Base-by-base conservation (phyloP, 441 rosid genomes). In the Brassica hybrid region DNA sequence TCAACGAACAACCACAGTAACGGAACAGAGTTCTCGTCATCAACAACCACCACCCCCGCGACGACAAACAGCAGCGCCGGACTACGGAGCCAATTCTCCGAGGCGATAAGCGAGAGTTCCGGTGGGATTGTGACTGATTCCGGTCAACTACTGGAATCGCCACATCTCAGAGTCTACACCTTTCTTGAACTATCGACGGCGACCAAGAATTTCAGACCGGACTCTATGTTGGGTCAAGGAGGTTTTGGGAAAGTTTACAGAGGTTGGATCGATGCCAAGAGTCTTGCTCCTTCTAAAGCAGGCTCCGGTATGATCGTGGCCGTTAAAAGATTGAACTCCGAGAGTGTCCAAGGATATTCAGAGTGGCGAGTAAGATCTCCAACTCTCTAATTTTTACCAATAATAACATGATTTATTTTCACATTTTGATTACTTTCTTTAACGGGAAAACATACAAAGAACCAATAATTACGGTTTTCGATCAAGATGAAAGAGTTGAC, bases 401-500 rank as follows among this genome's bases (percentile, higher is more conserved):
- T 6, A 16, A 43, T 5, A 16, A 7, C 18, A 50, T 54, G 10
- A 21, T 5, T 21, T 10, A 19, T 57, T 57, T 58, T 21, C 14
- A 5, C 32, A 58, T 58, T 21, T 11, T 58, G 62, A 19, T 58
- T 57, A 57, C 23, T 63, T 21, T 76, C 58, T 76, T 60, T 68
- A 23, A 45, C 14, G 73, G 6, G 5, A 9, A 23, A 16, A 54
- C 23, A 54, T 17, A 57, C 27, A 57, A 57, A 9, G 61, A 57
- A 69, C 41, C 65, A 65, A 57, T 71, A 43, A 32, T 57, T 71
- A 71, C 72, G 67, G 11, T 0, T 57, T 72, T 72, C 11, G 62
- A 68, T 73, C 41, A n/a, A 58, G 72, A 60, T 21, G 34, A 74
- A 54, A 30, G 58, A 45, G 72, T 79, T 79, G 75, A 78, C 81